Conservation (phyloP, 768 basidiomycete species). For the Mycena rebaudengoi region DNA sequence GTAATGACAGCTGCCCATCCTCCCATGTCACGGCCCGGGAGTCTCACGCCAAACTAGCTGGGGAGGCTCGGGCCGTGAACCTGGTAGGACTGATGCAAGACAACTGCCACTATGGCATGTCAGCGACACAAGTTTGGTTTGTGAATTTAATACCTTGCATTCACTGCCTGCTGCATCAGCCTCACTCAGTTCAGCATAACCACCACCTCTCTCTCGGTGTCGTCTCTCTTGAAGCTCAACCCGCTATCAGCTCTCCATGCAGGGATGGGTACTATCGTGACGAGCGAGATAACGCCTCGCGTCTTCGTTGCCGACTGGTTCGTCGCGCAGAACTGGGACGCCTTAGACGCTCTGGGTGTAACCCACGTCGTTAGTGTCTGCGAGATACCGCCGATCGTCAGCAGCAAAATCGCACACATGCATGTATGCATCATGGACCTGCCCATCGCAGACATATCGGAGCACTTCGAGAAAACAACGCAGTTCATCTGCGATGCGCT, state of each 20-base stretch:
- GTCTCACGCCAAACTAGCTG: too few relatives aligned
- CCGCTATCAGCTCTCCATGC: slow-evolving; percentile 2
- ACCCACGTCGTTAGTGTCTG: slow-evolving; percentile 60
- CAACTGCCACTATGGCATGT: too few relatives aligned
- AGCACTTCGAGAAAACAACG: slow-evolving; percentile 53
- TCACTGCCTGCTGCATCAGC: too few relatives aligned
- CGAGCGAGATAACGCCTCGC: slow-evolving; percentile 47
- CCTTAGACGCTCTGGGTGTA: slow-evolving; percentile 49
- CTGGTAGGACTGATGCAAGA: too few relatives aligned
- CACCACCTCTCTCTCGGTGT: too few relatives aligned
- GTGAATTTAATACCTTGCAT: too few relatives aligned
- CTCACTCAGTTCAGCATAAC: too few relatives aligned
- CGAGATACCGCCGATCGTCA: slow-evolving; percentile 38
- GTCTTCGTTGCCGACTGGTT: slow-evolving; percentile 53
- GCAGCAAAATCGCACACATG: slow-evolving; percentile 24
- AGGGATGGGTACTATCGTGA: slow-evolving; percentile 1
- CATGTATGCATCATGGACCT: slow-evolving; percentile 43
- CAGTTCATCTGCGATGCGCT: slow-evolving; percentile 55
- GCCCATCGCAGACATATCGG: slow-evolving; percentile 46
- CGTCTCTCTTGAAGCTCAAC: background rate
- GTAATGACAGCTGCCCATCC: too few relatives aligned
- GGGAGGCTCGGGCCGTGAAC: too few relatives aligned
- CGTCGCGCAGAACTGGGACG: slow-evolving; percentile 44
- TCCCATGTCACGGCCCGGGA: too few relatives aligned
- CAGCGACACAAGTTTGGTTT: too few relatives aligned